Evolutionary conservation across 2,329 filamentous ascomycete genomes (phyloP), one percentile per base, ranked within the genome.

Genomic region (Fusarium nematophilum): DNA sequence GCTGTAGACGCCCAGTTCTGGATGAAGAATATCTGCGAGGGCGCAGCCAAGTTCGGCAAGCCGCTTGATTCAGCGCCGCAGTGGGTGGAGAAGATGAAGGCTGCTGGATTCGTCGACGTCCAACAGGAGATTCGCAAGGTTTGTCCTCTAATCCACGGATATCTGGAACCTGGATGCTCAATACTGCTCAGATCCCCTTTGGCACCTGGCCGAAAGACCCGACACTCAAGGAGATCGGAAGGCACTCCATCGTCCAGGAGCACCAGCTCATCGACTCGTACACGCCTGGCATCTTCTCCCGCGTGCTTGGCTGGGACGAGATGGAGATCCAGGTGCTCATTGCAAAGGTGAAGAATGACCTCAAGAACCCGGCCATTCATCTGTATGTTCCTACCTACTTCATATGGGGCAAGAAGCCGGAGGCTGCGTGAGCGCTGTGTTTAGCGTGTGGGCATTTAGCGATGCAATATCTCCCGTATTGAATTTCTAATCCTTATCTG

Each of bases 301-400:
- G 53, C 9, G 48, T 58, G 5, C 46, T 59, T 26, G 56, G 52
- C 14, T 59, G 56, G 56, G 15, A 29, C 2, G 40, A 56, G 30
- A 26, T 33, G 8, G 56, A 59, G 37, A 59, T 56, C 18, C 52
- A 59, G 21, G 46, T 56, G 2, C 33, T 60, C 15, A 57, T 60
- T 11, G 57, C 53, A 4, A 60, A 53, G 34, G 47, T 56, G 3
- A 60, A 60, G 48, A 53, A 57, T 7, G 55, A 62, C 31, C 45
- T 62, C 8, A 54, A 51, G 46, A 47, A 62, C 31, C 47, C 58
- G 27, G 39, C 45, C 8, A 44, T 55, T 13, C 55, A 62, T 14
- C 11, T 62, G 2, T 62, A 62, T 39, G 23, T 59, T 9, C 55
- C 58, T 6, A 33, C 37, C 5, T 55, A 59, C 26, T 46, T 56